phyloP scores from a whole-genome alignment of 805 yeast species.

The Teunomyces barrocoloradensis region DNA sequence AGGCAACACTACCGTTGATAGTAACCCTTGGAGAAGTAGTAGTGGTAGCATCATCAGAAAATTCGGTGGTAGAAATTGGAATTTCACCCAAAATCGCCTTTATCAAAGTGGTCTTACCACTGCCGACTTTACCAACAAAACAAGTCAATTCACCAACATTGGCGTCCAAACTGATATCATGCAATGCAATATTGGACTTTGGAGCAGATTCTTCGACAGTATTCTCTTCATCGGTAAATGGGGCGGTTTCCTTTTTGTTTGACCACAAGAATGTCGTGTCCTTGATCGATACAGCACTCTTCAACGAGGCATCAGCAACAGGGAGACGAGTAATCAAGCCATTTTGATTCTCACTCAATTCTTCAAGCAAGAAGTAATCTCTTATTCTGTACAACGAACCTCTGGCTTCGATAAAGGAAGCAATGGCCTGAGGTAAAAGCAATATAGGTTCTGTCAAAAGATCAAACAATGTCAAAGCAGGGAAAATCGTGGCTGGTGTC shows the following conservation, averaged over 20 bases:
- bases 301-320: slow-evolving; percentile 15
- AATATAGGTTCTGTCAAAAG: slow-evolving; percentile 35
- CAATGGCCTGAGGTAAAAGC: slow-evolving; percentile 30
- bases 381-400: slow-evolving; percentile 34
- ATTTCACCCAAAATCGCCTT: slow-evolving; percentile 35
- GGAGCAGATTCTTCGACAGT: slow-evolving; percentile 13
- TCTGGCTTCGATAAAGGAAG: slow-evolving; percentile 26
- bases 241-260: slow-evolving; percentile 7
- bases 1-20: slow-evolving; percentile 35
- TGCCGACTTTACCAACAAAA: slow-evolving; percentile 42
- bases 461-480: slow-evolving; percentile 38
- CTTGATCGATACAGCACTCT: slow-evolving; percentile 21
- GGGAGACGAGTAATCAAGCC: slow-evolving; percentile 14
- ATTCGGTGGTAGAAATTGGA: slow-evolving; percentile 8
- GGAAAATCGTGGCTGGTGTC: slow-evolving; percentile 38
- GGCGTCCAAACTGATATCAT: slow-evolving; percentile 31
- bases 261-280: slow-evolving; percentile 37
- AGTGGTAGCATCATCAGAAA: slow-evolving; percentile 6
- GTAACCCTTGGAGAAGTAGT: slow-evolving; percentile 10
- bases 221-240: slow-evolving; percentile 16
- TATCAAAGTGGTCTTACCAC: slow-evolving; percentile 39
- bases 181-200: slow-evolving; percentile 25
- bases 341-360: slow-evolving; percentile 25
- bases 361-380: slow-evolving; percentile 32
- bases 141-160: slow-evolving; percentile 36